Base-by-base conservation (phyloP, 2,329 filamentous ascomycete genomes). In the Pyricularia pennisetigena region DNA sequence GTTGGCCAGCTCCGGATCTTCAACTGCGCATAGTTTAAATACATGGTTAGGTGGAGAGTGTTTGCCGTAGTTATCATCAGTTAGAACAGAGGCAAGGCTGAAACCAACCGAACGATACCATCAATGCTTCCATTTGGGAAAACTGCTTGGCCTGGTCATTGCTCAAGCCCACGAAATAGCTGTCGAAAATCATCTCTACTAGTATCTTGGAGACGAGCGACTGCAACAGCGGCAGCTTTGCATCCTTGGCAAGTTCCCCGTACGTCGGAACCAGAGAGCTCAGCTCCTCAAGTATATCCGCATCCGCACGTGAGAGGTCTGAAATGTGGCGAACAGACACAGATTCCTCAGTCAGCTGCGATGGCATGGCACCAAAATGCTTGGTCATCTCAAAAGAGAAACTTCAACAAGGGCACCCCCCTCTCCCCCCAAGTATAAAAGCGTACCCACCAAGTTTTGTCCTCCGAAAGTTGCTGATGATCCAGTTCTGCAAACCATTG, bases 401-500 rank as follows among this genome's bases (percentile, higher is more conserved):
- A 49, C 14, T 49, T 49, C 20, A 49, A 49, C 2, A 32, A 32
- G 9, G 5, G 30, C n/a, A 12, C 32, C 9, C 32, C 9, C 32
- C 29, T 29, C 7, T 7, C 9, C 41, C 41, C 64, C 23, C 14
- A 54, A 65, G 54, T 49, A 61, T 10, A 62, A 61, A 49, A 68
- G 28, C 26, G 20, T 26, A 76, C 80, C 72, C 74, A 85, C 83
- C 79, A 64, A 90, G 77, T 77, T 84, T 90, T 14, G 84, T 82
- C 70, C 85, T 85, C 67, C 90, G 82, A 71, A 90, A 92, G 74
- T 90, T 86, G 29, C 85, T 84, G 72, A 92, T 87, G 3, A 89
- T 85, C 90, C 90, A 93, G 72, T 92, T 91, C 78, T 92, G 89
- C 72, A 91, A 77, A 28, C 88, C 85, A 72, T 91, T 89, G 24